phyloP scores from a whole-genome alignment of 352 stramenopile species.

The Elongisporangium undulatum region DNA sequence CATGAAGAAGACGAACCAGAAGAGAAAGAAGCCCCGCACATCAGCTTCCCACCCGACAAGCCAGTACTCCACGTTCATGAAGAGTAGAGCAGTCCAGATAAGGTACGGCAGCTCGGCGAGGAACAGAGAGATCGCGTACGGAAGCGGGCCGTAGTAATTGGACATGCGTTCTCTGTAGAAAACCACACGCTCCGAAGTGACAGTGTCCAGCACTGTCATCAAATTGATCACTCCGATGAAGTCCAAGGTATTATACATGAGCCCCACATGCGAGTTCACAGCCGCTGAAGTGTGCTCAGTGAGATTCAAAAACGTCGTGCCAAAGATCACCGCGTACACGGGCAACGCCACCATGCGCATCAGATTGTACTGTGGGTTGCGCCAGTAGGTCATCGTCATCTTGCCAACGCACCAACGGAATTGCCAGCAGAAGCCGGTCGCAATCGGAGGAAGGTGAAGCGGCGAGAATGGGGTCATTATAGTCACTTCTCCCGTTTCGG shows the following conservation, averaged over 20 bases:
- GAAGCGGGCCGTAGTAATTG: slow-evolving; percentile 41
- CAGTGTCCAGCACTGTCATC: slow-evolving; percentile 11
- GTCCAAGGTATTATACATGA: slow-evolving; percentile 74
- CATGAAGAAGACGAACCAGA: slow-evolving; percentile 36
- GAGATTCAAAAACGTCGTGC: slow-evolving; percentile 59
- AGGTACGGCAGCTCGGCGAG: slow-evolving; percentile 41
- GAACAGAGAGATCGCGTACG: slow-evolving; percentile 35
- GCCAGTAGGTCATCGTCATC: slow-evolving; percentile 43
- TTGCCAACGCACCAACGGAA: slow-evolving; percentile 20
- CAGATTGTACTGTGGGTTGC: slow-evolving; percentile 61
- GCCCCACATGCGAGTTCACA: slow-evolving; percentile 58
- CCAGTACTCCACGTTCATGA: slow-evolving; percentile 45
- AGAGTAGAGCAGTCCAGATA: slow-evolving; percentile 15
- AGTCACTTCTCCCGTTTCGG: neutral
- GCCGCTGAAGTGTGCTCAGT: slow-evolving; percentile 16
- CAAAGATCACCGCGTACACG: slow-evolving; percentile 59
- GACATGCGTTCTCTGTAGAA: slow-evolving; percentile 39
- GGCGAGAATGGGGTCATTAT: slow-evolving; percentile 25
- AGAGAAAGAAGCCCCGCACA: slow-evolving; percentile 34
- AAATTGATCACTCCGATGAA: slow-evolving; percentile 60
- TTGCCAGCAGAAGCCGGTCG: slow-evolving; percentile 36
- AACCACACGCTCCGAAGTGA: slow-evolving; percentile 5
- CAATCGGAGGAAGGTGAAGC: slow-evolving; percentile 38
- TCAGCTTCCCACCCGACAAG: slow-evolving; percentile 26
- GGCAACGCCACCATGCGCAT: slow-evolving; percentile 55